These are phyloP conservation scores for Bonnemaisonia californica DNA, from an alignment of 31 red algal species.

Conservation along the genomic window DNA sequence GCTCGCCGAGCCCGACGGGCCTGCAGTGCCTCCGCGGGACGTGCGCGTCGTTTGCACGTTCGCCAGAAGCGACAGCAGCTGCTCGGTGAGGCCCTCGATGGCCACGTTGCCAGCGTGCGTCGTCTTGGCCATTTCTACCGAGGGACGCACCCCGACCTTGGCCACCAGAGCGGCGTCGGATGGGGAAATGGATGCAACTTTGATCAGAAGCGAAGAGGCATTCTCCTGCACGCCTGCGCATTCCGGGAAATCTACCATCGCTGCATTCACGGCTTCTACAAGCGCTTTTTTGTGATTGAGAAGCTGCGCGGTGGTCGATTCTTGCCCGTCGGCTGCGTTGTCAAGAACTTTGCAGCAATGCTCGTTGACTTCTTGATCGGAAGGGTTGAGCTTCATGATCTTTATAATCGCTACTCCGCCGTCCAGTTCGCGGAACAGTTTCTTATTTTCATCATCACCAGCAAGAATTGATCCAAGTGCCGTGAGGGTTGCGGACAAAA, in stretches of 20 bases:
- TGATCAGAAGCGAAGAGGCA: conserved; percentile 31
- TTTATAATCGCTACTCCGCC: background rate
- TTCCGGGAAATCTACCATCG: conserved; percentile 37
- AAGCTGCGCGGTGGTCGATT: background rate
- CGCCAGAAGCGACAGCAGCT: conserved; percentile 17
- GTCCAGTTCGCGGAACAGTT: conserved; percentile 7
- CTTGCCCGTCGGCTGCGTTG: conserved; percentile 36
- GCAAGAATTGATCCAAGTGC: conserved; percentile 1
- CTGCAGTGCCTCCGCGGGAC: background rate
- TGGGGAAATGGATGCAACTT: conserved; percentile 6
- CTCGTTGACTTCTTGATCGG: conserved; percentile 5
- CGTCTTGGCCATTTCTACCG: conserved; percentile 16
- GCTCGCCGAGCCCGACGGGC: background rate
- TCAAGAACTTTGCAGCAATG: conserved; percentile 36
- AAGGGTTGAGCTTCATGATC: background rate
- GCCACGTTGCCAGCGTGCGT: conserved; percentile 27
- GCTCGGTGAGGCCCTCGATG: conserved; percentile 1
- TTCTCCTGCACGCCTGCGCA: conserved; percentile 32
- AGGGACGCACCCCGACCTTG: background rate
- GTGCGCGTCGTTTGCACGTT: conserved; percentile 5
- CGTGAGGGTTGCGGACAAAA: background rate
- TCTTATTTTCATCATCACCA: conserved; percentile 6
- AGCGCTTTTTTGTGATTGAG: conserved; percentile 12
- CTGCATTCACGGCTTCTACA: background rate
- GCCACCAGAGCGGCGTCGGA: conserved; percentile 5